Evolutionary conservation across 2,329 filamentous ascomycete species (phyloP).

Genomic region (Acrocalymma vagum): DNA sequence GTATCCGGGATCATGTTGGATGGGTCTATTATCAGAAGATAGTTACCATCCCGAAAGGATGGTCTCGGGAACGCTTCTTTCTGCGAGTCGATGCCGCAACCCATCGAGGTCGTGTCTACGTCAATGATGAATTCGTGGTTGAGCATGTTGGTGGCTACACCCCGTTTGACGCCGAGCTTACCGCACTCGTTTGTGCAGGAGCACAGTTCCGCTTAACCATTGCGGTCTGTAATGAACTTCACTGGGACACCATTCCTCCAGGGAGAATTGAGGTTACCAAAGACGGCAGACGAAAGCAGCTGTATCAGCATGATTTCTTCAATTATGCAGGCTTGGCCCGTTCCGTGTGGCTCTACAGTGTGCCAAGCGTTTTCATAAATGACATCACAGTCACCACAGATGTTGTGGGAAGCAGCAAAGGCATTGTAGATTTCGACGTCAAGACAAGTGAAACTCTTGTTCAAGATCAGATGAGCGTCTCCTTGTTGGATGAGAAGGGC

Average conservation of each 20-base stretch:
- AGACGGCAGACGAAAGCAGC: constrained; percentile 3
- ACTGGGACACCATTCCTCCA: constrained; percentile 6
- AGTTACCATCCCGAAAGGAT: constrained; percentile 3
- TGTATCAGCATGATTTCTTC: constrained; percentile 9
- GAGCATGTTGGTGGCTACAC: constrained; percentile 9
- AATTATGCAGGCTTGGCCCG: constrained; percentile 11
- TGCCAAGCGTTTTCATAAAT: constrained; percentile 2
- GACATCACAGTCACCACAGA: constrained; percentile 6
- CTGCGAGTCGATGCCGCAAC: constrained; percentile 8
- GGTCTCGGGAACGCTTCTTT: constrained; percentile 1
- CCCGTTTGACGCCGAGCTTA: constrained; percentile 9
- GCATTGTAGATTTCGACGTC: constrained; percentile 2
- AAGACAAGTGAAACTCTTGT: neutral
- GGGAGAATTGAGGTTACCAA: constrained; percentile 1
- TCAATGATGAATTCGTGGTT: constrained; percentile 3
- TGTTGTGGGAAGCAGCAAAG: constrained; percentile 1
- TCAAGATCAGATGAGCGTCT: too few species aligned
- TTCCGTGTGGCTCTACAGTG: constrained; percentile 9
- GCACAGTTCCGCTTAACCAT: constrained; percentile 3
- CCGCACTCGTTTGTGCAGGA: constrained; percentile 4
- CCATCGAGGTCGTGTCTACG: constrained; percentile 4
- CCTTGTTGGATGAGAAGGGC: neutral
- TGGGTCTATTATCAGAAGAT: constrained; percentile 10
- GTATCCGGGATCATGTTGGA: constrained; percentile 7
- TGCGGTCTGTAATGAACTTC: constrained; percentile 6